Conservation (phyloP, 495 filamentous ascomycete species). For the Viridothelium virens region DNA sequence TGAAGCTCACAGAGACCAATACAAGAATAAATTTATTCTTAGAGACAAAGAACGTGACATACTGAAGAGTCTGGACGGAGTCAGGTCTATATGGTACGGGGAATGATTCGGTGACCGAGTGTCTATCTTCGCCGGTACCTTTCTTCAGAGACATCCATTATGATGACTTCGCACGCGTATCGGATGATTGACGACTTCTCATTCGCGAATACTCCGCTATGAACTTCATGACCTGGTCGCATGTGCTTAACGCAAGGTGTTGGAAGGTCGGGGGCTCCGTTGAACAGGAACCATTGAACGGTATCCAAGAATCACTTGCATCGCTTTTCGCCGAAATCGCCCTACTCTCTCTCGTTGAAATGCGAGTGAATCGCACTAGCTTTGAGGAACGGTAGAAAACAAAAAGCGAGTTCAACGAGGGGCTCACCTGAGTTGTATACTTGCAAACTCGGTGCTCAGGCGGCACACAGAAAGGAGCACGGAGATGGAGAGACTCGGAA, state of each 20-base stretch:
- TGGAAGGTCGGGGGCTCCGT: not conserved
- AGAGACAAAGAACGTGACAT: not conserved
- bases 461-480: no score
- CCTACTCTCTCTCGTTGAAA: no score
- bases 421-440: no score
- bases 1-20: not conserved
- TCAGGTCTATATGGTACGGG: not conserved
- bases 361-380: no score
- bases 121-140: not conserved
- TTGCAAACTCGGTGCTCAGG: no score
- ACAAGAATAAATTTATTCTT: not conserved
- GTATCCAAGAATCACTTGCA: not conserved
- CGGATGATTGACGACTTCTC: not conserved
- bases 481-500: no score
- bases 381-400: no score
- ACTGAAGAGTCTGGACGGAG: not conserved
- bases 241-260: not conserved
- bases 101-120: slow-evolving; percentile 4
- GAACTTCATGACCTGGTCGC: not conserved
- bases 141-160: not conserved
- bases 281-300: not conserved
- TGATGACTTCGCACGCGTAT: not conserved
- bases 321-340: not conserved
- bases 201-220: not conserved
- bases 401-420: no score